Base-by-base conservation (phyloP, 352 stramenopile genomes). In the Pythium brachiatum region DNA sequence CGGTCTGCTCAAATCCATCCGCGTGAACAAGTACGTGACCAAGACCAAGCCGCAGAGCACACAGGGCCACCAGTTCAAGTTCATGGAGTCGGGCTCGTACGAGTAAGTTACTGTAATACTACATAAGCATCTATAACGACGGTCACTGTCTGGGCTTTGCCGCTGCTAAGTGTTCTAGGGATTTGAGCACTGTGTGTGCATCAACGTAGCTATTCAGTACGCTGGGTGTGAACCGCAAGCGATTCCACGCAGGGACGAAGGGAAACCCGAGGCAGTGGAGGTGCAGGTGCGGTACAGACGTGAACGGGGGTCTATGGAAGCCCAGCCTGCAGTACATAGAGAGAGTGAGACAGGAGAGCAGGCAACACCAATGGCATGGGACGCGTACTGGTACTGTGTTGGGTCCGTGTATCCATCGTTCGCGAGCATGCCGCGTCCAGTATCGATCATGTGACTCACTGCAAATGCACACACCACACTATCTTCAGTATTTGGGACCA, bases 21-120 rank as follows among this genome's bases (percentile, higher is more conserved):
- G 81, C 46, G 79, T 92, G 13, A 91, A 91, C 78, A 94, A 92
- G 69, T 94, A 92, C 66, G 78, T 88, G 53, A 79, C 84, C 52
- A 90, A 90, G 74, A 81, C 72, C 56, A 92, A 91, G 66, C 78
- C 83, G 20, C 75, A 76, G 68, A 88, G 80, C 63, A 92, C 83
- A 34, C 85, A 94, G 63, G 79, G 76, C 43, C 76, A 82, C 43
- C 80, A 89, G 62, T 94, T 90, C 73, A 90, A 91, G 65, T 94
- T 86, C 69, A 92, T 94, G 56, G 85, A 94, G 60, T 89, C 83
- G n/a, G 85, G 85, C 50, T 73, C 74, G 66, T 92, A 88, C 61
- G 62, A 85, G 57, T 81, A 69, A 70, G 15, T 67, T 59, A 60
- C 44, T 56, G 44, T 60, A 54, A 48, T 48, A 44, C 38, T 43